Evolutionary conservation across 1,139 yeast species (phyloP), one percentile per base, ranked within the genome.

Genomic region (Pichia sp.): DNA sequence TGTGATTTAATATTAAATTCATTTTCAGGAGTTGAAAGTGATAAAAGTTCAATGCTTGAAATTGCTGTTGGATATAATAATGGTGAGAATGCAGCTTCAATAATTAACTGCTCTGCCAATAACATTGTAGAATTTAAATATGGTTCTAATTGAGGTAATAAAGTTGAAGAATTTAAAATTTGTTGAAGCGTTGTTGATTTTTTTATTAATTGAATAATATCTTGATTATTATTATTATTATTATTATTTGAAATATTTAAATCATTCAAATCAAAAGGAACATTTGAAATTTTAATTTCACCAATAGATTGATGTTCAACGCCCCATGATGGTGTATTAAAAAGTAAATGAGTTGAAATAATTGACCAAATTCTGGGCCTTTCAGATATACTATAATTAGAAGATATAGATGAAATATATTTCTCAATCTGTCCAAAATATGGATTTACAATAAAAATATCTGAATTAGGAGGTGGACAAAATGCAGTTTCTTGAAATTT

Each of bases 241-340:
- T 4, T 43, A 5, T 18, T 18, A 18, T 18, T 18, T 18, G 18
- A 18, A 18, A 18, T 18, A 18, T 18, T 18, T 18, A 18, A 18
- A 18, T 18, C 18, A 18, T 18, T 18, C 18, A 18, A 18, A 18
- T 40, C 29, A 34, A 35, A 41, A 8, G 53, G 49, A 2, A 51
- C 36, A 28, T 43, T 44, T 4, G 58, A 53, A 3, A 61, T 45
- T 27, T 50, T 50, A 7, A 60, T 28, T 27, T 55, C 53, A 4
- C 83, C 83, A 4, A 62, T 56, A 2, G 73, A 72, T 18, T 69
- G 73, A 58, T 76, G 81, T 41, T 70, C 71, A 5, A 75, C 67
- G 3, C 65, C 63, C 48, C 65, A 68, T 1, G 68, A 66, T 2
- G 65, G 55, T 0, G 69, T 62, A 31, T 56, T 53, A 37, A 47